Conservation (phyloP, 2,329 filamentous ascomycete genomes). For the Leptographium galeiforme region DNA sequence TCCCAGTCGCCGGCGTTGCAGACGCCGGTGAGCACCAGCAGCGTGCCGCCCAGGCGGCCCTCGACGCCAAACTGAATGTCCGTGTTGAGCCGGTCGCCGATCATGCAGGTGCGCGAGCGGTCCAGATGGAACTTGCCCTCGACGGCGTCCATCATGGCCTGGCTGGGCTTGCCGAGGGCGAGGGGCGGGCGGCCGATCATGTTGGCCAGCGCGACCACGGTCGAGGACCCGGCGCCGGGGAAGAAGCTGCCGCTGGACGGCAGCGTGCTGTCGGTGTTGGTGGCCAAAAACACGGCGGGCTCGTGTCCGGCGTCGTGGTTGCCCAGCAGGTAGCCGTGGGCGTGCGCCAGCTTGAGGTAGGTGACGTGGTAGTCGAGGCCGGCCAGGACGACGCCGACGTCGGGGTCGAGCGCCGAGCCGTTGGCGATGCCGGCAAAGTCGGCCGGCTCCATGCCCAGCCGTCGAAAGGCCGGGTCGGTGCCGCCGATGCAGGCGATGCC, state of each 20-base stretch:
- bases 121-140: slow-evolving; percentile 92
- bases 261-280: slow-evolving; percentile 83
- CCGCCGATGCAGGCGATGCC: slow-evolving; percentile 72
- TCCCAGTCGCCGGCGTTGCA: slow-evolving; percentile 74
- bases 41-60: slow-evolving; percentile 76
- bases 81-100: slow-evolving; percentile 85
- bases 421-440: slow-evolving; percentile 73
- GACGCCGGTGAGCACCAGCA: slow-evolving; percentile 85
- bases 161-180: slow-evolving; percentile 83
- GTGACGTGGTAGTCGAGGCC: slow-evolving; percentile 92
- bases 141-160: slow-evolving; percentile 98
- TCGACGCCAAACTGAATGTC: slow-evolving; percentile 94
- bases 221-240: slow-evolving; percentile 73
- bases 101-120: slow-evolving; percentile 78
- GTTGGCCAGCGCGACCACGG: slow-evolving; percentile 59
- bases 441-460: slow-evolving; percentile 58
- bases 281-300: slow-evolving; percentile 80
- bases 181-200: slow-evolving; percentile 58
- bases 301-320: slow-evolving; percentile 63
- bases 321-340: slow-evolving; percentile 70
- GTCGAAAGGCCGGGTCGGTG: slow-evolving; percentile 63
- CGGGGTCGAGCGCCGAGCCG: slow-evolving; percentile 63
- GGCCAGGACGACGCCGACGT: slow-evolving; percentile 78
- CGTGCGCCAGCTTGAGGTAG: slow-evolving; percentile 80
- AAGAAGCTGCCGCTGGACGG: slow-evolving; percentile 74